Conservation (phyloP, 768 basidiomycete species). For the Hygrocybe coccinea region DNA sequence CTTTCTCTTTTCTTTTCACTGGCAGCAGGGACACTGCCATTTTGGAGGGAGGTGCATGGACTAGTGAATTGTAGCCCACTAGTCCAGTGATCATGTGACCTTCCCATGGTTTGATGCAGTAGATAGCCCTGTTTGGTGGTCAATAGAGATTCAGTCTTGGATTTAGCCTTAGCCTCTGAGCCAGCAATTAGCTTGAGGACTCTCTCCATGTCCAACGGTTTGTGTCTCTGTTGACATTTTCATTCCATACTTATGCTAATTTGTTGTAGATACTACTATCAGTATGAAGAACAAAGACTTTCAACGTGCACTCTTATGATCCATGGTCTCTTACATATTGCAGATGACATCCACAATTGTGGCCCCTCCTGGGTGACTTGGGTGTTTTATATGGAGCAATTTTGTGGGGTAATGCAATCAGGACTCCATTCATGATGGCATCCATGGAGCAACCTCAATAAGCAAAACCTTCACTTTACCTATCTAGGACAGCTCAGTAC, state of each 20-base stretch:
- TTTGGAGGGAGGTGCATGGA: too few species aligned
- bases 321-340: slow-evolving; percentile 32
- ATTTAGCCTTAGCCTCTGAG: too few species aligned
- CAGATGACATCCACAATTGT: slow-evolving; percentile 24
- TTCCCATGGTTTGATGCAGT: too few species aligned
- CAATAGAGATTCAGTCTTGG: too few species aligned
- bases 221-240: too few species aligned
- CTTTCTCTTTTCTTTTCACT: too few species aligned
- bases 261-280: slow-evolving; percentile 9
- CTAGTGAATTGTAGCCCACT: too few species aligned
- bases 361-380: slow-evolving; percentile 33
- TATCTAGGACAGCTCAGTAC: slow-evolving; percentile 24
- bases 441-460: slow-evolving; percentile 29
- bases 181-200: too few species aligned
- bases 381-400: slow-evolving; percentile 35
- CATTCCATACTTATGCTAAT: neutral
- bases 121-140: too few species aligned
- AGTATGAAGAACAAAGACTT: neutral
- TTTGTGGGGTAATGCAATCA: slow-evolving; percentile 25
- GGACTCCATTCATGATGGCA: slow-evolving; percentile 18
- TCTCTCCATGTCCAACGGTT: too few species aligned
- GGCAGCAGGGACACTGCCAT: too few species aligned
- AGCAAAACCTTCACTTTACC: slow-evolving; percentile 18
- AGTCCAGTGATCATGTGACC: too few species aligned
- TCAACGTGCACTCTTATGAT: slow-evolving; percentile 26